phyloP scores from a whole-genome alignment of 2,329 filamentous ascomycete genomes.

The Stemphylium lycopersici region DNA sequence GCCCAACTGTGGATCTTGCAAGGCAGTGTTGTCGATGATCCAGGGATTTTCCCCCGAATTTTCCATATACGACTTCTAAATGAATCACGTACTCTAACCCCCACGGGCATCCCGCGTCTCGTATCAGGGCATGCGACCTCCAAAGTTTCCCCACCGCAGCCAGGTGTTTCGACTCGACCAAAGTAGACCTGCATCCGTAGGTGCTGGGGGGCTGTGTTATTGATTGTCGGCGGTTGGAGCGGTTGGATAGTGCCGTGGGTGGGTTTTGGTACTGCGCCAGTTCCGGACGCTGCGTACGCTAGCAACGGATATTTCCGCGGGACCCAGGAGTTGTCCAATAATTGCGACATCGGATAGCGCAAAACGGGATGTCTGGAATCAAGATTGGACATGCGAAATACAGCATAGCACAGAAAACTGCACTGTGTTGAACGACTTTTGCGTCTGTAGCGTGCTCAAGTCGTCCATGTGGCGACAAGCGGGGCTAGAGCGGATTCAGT shows the following conservation, averaged over 20 bases:
- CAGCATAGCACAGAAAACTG: constrained; percentile 14
- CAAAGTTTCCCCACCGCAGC: constrained; percentile 9
- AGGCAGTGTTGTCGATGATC: constrained; percentile 11
- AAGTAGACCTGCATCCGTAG: constrained; percentile 10
- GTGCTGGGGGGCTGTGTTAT: constrained; percentile 9
- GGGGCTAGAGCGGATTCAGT: constrained; percentile 21
- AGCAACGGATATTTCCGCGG: constrained; percentile 19
- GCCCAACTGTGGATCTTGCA: constrained; percentile 23
- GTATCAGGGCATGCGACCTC: constrained; percentile 22
- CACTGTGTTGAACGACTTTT: constrained; percentile 17
- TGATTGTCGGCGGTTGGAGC: constrained; percentile 16
- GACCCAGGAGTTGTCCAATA: constrained; percentile 6
- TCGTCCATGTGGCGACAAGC: constrained; percentile 14
- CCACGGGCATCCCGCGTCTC: constrained; percentile 31
- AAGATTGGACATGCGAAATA: constrained; percentile 10
- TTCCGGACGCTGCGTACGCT: constrained; percentile 10
- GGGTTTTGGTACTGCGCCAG: constrained; percentile 5
- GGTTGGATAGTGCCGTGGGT: constrained; percentile 17
- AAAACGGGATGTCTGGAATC: background rate
- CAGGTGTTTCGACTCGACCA: constrained; percentile 14
- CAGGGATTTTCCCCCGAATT: constrained; percentile 16
- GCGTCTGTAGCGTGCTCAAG: constrained; percentile 21
- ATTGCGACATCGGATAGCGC: constrained; percentile 11
- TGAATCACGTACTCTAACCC: constrained; percentile 38
- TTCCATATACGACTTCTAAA: constrained; percentile 31